Conservation (phyloP, 169 alveolate genomes). For the Eimeria necatrix region DNA sequence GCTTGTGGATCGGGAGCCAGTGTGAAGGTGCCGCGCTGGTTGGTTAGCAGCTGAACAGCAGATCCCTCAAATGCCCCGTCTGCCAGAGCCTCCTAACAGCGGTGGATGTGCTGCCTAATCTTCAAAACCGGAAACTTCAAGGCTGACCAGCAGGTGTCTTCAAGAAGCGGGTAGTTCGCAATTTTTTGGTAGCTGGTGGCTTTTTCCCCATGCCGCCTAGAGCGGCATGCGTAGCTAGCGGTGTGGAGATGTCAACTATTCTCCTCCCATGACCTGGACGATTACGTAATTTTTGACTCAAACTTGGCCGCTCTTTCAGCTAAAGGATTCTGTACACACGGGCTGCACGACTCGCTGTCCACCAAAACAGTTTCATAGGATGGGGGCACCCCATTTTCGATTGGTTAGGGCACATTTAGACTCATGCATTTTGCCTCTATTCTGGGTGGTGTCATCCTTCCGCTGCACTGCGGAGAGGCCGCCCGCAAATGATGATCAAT, state of each 20-base stretch:
- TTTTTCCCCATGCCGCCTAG: not conserved
- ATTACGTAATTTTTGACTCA: not conserved
- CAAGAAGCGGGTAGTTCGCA: not conserved
- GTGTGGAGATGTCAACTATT: not conserved
- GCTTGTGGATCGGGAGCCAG: not conserved
- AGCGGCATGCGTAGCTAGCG: not conserved
- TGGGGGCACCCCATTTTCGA: not conserved
- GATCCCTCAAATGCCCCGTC: slow-evolving; percentile 3
- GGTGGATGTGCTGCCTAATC: not conserved
- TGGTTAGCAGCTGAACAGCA: not conserved
- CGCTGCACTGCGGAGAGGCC: slow-evolving; percentile 52
- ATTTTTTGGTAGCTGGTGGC: not conserved
- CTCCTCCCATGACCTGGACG: not conserved
- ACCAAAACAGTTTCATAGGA: not conserved
- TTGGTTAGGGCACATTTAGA: slow-evolving; percentile 38
- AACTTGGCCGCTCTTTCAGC: too few relatives aligned
- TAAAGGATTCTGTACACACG: too few relatives aligned
- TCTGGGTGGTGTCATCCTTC: slow-evolving; percentile 36
- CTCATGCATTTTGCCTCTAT: slow-evolving; percentile 9
- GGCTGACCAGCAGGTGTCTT: not conserved
- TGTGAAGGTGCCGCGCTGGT: not conserved
- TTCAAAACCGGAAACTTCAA: not conserved
- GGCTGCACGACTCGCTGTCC: too few relatives aligned
- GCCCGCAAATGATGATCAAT: slow-evolving; percentile 24
- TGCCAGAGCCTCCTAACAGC: not conserved